These are phyloP conservation scores for Botryobasidium botryosum DNA, from an alignment of 768 basidiomycete genomes.

Conservation along the genomic window DNA sequence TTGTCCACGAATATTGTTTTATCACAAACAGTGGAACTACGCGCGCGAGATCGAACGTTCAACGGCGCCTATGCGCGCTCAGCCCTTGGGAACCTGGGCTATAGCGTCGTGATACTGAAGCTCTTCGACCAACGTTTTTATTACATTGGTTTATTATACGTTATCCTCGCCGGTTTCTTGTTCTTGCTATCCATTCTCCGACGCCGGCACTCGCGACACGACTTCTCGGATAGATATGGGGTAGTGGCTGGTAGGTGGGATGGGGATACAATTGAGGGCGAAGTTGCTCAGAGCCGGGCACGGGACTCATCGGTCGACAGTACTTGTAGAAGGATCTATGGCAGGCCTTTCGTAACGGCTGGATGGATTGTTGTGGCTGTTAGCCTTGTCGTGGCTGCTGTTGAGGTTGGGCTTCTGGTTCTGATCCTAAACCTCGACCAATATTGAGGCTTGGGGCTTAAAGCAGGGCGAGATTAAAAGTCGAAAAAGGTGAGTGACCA, in stretches of 20 bases:
- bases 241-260: not conserved
- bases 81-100: slow-evolving; percentile 56
- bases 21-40: slow-evolving; percentile 34
- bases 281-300: slow-evolving; percentile 34
- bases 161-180: slow-evolving; percentile 36
- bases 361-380: slow-evolving; percentile 52
- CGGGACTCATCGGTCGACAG: slow-evolving; percentile 41
- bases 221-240: slow-evolving; percentile 45
- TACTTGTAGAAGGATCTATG: slow-evolving; percentile 53
- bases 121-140: slow-evolving; percentile 67
- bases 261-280: not conserved
- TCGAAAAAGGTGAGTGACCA: too few species aligned
- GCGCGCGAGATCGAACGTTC: slow-evolving; percentile 69
- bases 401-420: slow-evolving; percentile 49
- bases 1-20: not conserved
- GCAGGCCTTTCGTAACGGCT: slow-evolving; percentile 62
- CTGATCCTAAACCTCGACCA: slow-evolving; percentile 47
- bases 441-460: too few species aligned
- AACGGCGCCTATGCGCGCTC: slow-evolving; percentile 68
- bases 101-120: slow-evolving; percentile 53
- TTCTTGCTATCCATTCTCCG: slow-evolving; percentile 42
- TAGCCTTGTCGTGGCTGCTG: slow-evolving; percentile 37
- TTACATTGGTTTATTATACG: slow-evolving; percentile 25
- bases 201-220: slow-evolving; percentile 47
- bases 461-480: too few species aligned